Evolutionary conservation across 768 basidiomycete species (phyloP).

Genomic region (Sporobolomyces pararoseus): DNA sequence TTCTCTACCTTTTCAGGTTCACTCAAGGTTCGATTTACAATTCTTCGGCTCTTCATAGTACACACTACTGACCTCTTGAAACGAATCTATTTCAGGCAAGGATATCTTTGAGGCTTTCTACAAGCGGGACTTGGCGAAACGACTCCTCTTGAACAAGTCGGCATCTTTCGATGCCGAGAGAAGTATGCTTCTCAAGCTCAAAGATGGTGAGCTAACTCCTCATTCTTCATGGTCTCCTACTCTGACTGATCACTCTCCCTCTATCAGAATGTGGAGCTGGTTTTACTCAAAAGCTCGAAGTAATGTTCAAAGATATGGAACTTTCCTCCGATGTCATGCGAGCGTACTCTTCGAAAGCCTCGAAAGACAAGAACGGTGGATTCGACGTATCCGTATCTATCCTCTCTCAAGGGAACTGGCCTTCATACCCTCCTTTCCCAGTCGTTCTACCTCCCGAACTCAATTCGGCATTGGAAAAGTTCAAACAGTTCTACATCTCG

Average conservation of each 20-base stretch:
- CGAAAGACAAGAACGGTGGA: constrained; percentile 47
- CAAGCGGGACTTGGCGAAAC: constrained; percentile 78
- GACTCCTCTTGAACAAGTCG: constrained; percentile 74
- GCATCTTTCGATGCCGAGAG: constrained; percentile 85
- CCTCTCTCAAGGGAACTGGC: constrained; percentile 85
- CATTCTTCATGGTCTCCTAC: neutral
- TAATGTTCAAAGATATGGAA: constrained; percentile 67
- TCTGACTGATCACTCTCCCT: neutral
- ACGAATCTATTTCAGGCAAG: constrained; percentile 57
- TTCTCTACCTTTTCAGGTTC: constrained; percentile 71
- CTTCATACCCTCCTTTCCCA: constrained; percentile 49
- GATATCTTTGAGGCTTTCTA: constrained; percentile 93
- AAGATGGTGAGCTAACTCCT: constrained; percentile 60
- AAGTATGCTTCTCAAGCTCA: constrained; percentile 75
- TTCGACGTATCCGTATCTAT: constrained; percentile 70
- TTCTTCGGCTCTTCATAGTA: neutral
- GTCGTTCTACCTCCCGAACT: constrained; percentile 64
- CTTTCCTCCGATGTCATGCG: constrained; percentile 65
- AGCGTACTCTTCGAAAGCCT: constrained; percentile 53
- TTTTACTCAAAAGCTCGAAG: constrained; percentile 78
- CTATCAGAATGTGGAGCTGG: constrained; percentile 83
- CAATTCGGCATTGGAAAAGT: constrained; percentile 64
- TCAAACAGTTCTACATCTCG: constrained; percentile 66
- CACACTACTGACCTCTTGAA: neutral
- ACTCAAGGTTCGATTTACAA: constrained; percentile 56